phyloP scores from a whole-genome alignment of 2,329 filamentous ascomycete genomes.

The Nothopassalora personata region DNA sequence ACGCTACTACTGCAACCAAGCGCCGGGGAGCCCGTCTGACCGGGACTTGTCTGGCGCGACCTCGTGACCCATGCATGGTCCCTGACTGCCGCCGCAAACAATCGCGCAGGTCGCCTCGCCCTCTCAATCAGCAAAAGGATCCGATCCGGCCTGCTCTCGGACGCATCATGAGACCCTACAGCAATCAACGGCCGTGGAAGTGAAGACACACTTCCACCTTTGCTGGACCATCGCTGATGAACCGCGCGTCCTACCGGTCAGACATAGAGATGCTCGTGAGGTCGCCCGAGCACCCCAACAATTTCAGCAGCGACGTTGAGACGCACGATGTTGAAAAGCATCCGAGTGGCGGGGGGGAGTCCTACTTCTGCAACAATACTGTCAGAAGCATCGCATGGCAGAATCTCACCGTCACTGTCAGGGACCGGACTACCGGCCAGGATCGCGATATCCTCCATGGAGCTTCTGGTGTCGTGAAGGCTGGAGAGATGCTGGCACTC shows the following conservation, averaged over 20 bases:
- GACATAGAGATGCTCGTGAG: constrained; percentile 22
- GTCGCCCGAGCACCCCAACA: constrained; percentile 8
- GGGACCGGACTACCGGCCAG: constrained; percentile 58
- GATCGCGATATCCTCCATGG: constrained; percentile 37
- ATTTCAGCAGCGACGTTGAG: not conserved
- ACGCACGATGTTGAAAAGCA: constrained; percentile 18
- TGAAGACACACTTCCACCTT: not conserved
- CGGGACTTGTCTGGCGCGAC: not conserved
- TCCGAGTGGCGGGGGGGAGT: not conserved
- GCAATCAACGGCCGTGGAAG: not conserved
- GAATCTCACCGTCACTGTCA: constrained; percentile 61
- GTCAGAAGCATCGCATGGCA: constrained; percentile 60
- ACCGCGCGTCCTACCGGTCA: constrained; percentile 14
- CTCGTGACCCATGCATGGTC: not conserved
- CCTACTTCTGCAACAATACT: constrained; percentile 50
- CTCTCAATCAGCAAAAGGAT: not conserved
- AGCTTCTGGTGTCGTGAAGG: constrained; percentile 29
- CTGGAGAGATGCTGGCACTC: constrained; percentile 66
- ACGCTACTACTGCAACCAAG: not conserved
- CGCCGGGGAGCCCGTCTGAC: not conserved
- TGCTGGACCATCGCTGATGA: constrained; percentile 9
- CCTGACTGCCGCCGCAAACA: not conserved
- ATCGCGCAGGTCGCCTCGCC: not conserved
- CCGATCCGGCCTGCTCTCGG: not conserved
- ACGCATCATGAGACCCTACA: not conserved